phyloP scores from a whole-genome alignment of 139 green algal species.

The Spirogloea muscicola region DNA sequence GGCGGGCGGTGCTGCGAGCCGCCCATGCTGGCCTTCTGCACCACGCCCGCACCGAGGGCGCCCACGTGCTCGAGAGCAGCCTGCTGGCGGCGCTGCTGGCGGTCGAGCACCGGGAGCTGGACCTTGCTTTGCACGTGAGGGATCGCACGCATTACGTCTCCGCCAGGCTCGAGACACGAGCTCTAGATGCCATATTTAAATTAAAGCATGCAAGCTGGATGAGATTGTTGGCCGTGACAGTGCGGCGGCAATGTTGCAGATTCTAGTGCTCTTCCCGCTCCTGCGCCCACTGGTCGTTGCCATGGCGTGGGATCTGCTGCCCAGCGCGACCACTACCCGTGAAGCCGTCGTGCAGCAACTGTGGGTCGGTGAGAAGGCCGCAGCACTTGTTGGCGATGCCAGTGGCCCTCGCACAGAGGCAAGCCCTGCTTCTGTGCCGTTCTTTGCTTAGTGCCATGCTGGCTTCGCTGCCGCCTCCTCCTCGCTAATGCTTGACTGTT shows the following conservation, averaged over 20 bases:
- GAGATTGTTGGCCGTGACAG: too few species aligned
- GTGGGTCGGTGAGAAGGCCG: background rate
- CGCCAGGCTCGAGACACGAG: background rate
- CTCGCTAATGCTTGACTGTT: too few species aligned
- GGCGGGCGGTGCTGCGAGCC: too few species aligned
- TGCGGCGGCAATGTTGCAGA: too few species aligned
- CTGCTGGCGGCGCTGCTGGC: too few species aligned
- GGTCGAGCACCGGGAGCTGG: background rate
- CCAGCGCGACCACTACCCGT: constrained; percentile 3
- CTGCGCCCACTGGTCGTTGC: constrained; percentile 27
- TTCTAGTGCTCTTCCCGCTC: constrained; percentile 23
- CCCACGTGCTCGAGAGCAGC: background rate
- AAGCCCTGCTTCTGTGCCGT: too few species aligned
- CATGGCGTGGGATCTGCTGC: constrained; percentile 36
- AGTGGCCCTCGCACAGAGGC: background rate
- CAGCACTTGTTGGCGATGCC: background rate
- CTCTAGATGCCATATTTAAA: too few species aligned
- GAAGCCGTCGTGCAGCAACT: constrained; percentile 18
- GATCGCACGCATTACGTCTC: background rate
- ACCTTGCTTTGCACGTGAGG: background rate
- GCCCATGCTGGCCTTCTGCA: too few species aligned
- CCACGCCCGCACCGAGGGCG: background rate
- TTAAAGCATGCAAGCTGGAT: too few species aligned
- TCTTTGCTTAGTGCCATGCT: too few species aligned
- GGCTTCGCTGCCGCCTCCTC: too few species aligned